Conservation (phyloP, 1,139 yeast genomes). For the Eremothecium gossypii region DNA sequence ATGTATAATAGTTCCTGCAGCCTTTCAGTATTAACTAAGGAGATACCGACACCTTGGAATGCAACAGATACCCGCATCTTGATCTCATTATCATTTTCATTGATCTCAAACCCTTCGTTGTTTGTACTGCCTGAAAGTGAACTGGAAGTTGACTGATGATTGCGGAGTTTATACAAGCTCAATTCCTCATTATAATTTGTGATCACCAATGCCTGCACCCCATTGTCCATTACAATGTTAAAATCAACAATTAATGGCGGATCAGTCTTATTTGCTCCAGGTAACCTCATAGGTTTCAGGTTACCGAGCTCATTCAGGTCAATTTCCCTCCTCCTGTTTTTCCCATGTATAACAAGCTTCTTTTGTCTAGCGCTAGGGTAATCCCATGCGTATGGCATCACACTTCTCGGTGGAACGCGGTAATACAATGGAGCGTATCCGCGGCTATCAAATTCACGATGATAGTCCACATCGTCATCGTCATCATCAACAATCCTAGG, state of each 20-base stretch:
- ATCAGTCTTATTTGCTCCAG: conserved; percentile 37
- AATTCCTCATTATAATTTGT: conserved; percentile 72
- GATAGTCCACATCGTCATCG: conserved; percentile 11
- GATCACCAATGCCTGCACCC: conserved; percentile 78
- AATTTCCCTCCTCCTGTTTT: conserved; percentile 67
- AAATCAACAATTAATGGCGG: conserved; percentile 57
- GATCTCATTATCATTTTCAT: conserved; percentile 61
- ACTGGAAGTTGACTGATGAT: conserved; percentile 14
- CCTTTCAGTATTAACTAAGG: conserved; percentile 56
- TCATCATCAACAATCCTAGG: conserved; percentile 45
- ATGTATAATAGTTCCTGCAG: conserved; percentile 74
- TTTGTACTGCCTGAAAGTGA: conserved; percentile 31
- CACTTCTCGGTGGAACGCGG: conserved; percentile 77
- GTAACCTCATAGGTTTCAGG: conserved; percentile 73
- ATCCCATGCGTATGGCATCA: conserved; percentile 98
- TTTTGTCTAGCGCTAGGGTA: conserved; percentile 85
- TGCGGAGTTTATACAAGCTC: conserved; percentile 54
- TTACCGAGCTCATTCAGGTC: conserved; percentile 91
- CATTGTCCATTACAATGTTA: conserved; percentile 94
- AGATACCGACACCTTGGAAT: conserved; percentile 84
- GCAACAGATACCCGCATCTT: conserved; percentile 51
- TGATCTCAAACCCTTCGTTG: conserved; percentile 50
- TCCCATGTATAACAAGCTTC: conserved; percentile 64
- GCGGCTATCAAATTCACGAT: conserved; percentile 56
- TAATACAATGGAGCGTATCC: conserved; percentile 64